Evolutionary conservation across 495 filamentous ascomycete species (phyloP).

Genomic region (Hamigera avellanea): DNA sequence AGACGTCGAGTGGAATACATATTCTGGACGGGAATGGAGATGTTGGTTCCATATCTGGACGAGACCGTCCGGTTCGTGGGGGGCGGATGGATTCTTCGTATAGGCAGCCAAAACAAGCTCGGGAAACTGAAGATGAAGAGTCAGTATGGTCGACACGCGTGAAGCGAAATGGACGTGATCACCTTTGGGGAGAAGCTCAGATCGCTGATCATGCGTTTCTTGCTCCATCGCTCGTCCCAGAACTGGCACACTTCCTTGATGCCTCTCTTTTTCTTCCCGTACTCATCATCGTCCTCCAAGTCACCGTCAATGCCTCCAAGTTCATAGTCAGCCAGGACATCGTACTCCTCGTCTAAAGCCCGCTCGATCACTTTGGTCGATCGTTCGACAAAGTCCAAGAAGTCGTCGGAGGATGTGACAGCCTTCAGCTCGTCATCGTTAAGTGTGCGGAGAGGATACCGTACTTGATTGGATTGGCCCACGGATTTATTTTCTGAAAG

Average conservation of each 20-base stretch:
- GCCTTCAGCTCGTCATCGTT: slow-evolving; percentile 81
- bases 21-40: slow-evolving; percentile 85
- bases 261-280: slow-evolving; percentile 63
- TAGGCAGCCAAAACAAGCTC: slow-evolving; percentile 90
- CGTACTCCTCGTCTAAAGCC: slow-evolving; percentile 85
- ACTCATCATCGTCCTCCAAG: slow-evolving; percentile 76
- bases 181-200: slow-evolving; percentile 89
- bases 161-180: not conserved
- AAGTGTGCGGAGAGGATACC: slow-evolving; percentile 72
- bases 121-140: slow-evolving; percentile 45
- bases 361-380: slow-evolving; percentile 96
- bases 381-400: slow-evolving; percentile 87
- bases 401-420: slow-evolving; percentile 84
- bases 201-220: slow-evolving; percentile 90
- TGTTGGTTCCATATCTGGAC: slow-evolving; percentile 97
- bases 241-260: slow-evolving; percentile 87
- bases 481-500: slow-evolving; percentile 39
- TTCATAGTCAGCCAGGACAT: slow-evolving; percentile 90
- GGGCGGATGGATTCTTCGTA: slow-evolving; percentile 90
- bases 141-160: slow-evolving; percentile 8
- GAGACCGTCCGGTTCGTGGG: slow-evolving; percentile 89
- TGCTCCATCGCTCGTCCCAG: slow-evolving; percentile 91
- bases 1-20: slow-evolving; percentile 89
- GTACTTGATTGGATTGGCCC: slow-evolving; percentile 31
- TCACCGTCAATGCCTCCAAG: slow-evolving; percentile 54